Base-by-base conservation (phyloP, 139 green algal species). In the Monoraphidium neglectum region DNA sequence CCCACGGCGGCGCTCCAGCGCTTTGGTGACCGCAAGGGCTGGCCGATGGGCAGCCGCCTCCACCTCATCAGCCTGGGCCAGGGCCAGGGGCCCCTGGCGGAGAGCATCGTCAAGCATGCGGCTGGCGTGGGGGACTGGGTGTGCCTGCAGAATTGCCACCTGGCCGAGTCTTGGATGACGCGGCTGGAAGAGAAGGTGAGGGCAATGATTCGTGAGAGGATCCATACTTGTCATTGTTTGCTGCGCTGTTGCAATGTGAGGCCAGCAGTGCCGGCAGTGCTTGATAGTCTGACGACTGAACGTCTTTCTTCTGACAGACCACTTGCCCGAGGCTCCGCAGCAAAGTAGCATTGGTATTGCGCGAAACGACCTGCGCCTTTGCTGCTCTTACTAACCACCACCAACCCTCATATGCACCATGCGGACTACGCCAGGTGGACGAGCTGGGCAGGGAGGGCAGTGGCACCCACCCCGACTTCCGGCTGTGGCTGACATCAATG, bases 81-180 rank as follows among this genome's bases (percentile, higher is more conserved):
- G 80, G 93, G 93, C 10, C 93, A 97, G 77, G 93, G 91, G 0
- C 87, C 84, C 37, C 88, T 93, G 56, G 88, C 88, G 2, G 87
- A 92, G 82, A 90, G 85, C 70, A 83, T 90, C 6, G 90, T 96
- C 35, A 78, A 81, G 63, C 88, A 93, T 70, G 92, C 90, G 3
- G 78, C 80, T 30, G 80, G 75, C 46, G 77, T 80, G 3, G 93
- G 93, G 16, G 83, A 92, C 78, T 94, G 90, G 90, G 84, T 94
- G 67, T 93, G 82, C 70, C 87, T 97, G 36, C 92, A 96, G 85
- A 97, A 97, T 86, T 97, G 93, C 87, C 93, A 97, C 80, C 83
- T 97, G 36, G 93, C 93, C 0, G 86, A 76, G 21, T 90, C 76
- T 40, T 97, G 92, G 90, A 94, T 97, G 90, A 83, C 83, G 37